Base-by-base conservation (phyloP, 208 protist species). In the Phytomonas serpens region DNA sequence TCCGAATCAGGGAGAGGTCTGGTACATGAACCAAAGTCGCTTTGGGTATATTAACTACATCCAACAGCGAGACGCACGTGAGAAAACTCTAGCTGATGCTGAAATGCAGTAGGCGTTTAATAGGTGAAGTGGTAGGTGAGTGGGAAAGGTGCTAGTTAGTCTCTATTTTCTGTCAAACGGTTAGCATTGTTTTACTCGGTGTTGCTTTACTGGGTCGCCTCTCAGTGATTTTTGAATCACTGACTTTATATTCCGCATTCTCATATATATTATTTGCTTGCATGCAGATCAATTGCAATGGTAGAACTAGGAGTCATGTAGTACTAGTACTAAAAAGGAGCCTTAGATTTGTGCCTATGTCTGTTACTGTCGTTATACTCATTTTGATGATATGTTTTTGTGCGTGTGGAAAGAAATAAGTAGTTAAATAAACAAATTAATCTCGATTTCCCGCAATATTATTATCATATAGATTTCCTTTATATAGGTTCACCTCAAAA, bases 41-140 rank as follows among this genome's bases (percentile, higher is more conserved):
- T 95, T 82, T 64, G 86, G 86, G 29, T 95, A 95, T 77, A 92
- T 93, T 33, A 85, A 93, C 74, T 74, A 92, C 83, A 85, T 95
- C 47, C 81, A 86, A 67, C 79, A 84, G 67, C 83, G 90, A 27
- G 90, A 95, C 47, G 90, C 86, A 14, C 78, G 79, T 23, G 90
- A 95, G 67, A 67, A 85, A 73, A 61, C 75, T 0, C 67, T 92
- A 23, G 81, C 81, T 0, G 80, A 90, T 13, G 84, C 83, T 0
- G 85, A 91, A 71, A 68, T 67, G 9, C 66, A 65, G 32, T 42
- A 38, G 32, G 9, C 14, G 14, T 2, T 1, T 42, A 19, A 65
- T 34, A 65, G 9, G 14, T 4, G 10, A 64, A 40, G 11, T 4
- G 14, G 9, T 14, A 3, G 40, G 16, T 19, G 40, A 11, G 40